These are phyloP conservation scores for Blastocrithidia nonstop DNA, from an alignment of 208 protist species.

Conservation along the genomic window DNA sequence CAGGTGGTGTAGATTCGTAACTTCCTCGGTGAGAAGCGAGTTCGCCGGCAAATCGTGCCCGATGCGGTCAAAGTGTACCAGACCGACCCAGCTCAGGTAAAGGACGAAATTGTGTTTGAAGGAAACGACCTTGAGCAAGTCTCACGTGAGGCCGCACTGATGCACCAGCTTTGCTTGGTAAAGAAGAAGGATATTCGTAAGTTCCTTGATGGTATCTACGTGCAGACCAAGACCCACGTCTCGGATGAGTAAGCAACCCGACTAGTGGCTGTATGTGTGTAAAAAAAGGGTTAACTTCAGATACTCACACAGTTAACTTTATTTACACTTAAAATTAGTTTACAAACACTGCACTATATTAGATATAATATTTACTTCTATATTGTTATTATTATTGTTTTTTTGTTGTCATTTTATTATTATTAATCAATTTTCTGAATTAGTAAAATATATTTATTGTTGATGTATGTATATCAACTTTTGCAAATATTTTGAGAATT, in stretches of 20 bases:
- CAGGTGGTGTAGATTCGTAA: conserved; percentile 97
- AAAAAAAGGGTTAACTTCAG: no score
- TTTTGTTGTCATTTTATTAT: no score
- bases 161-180: conserved; percentile 92
- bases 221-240: conserved; percentile 90
- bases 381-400: no score
- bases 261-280: no score
- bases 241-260: conserved; percentile 38
- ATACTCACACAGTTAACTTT: no score
- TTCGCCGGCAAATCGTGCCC: conserved; percentile 80
- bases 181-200: conserved; percentile 99
- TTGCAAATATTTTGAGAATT: no score
- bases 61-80: conserved; percentile 82
- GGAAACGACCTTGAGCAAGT: conserved; percentile 93
- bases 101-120: conserved; percentile 96
- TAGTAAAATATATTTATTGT: no score
- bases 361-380: no score
- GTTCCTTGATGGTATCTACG: conserved; percentile 99
- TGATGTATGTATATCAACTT: no score
- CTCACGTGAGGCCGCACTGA: conserved; percentile 86
- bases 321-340: no score
- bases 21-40: conserved; percentile 98
- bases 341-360: no score
- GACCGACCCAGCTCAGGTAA: conserved; percentile 80
- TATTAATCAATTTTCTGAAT: no score